Conservation (phyloP, 2,329 filamentous ascomycete genomes). For the Nemania diffusa region DNA sequence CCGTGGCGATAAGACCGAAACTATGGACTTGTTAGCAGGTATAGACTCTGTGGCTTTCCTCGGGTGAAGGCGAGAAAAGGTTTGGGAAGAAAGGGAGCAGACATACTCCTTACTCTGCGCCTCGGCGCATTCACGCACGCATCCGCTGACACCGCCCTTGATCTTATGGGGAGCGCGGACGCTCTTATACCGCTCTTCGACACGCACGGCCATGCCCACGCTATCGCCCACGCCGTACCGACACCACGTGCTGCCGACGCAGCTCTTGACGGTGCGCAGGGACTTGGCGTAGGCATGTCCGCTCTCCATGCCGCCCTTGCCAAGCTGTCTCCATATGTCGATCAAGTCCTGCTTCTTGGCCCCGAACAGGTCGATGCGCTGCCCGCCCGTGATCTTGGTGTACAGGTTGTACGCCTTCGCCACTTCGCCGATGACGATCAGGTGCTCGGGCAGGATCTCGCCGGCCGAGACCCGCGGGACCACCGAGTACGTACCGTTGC, state of each 20-base stretch:
- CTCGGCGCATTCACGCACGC: conserved; percentile 92
- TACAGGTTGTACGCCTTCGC: conserved; percentile 87
- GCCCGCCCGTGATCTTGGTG: conserved; percentile 91
- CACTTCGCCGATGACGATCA: conserved; percentile 84
- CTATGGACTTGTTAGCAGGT: conserved; percentile 52
- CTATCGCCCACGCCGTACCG: conserved; percentile 89
- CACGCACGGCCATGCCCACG: conserved; percentile 86
- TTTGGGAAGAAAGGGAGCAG: neutral
- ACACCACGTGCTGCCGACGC: conserved; percentile 92
- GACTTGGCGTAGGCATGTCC: conserved; percentile 93
- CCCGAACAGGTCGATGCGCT: conserved; percentile 93
- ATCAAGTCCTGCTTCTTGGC: conserved; percentile 87
- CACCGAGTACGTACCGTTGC: conserved; percentile 91
- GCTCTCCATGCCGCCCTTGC: conserved; percentile 88
- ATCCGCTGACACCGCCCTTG: conserved; percentile 90
- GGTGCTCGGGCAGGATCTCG: conserved; percentile 87
- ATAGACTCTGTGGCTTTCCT: neutral
- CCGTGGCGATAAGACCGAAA: conserved; percentile 90
- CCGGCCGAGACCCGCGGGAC: conserved; percentile 84
- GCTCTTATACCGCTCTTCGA: conserved; percentile 93
- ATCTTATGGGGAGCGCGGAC: conserved; percentile 90
- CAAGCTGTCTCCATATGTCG: conserved; percentile 81
- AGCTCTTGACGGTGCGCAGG: conserved; percentile 88
- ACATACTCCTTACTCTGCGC: conserved; percentile 89
- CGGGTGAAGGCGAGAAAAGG: neutral